Conservation (phyloP, 495 filamentous ascomycete species). For the Penicillium pancosmium region DNA sequence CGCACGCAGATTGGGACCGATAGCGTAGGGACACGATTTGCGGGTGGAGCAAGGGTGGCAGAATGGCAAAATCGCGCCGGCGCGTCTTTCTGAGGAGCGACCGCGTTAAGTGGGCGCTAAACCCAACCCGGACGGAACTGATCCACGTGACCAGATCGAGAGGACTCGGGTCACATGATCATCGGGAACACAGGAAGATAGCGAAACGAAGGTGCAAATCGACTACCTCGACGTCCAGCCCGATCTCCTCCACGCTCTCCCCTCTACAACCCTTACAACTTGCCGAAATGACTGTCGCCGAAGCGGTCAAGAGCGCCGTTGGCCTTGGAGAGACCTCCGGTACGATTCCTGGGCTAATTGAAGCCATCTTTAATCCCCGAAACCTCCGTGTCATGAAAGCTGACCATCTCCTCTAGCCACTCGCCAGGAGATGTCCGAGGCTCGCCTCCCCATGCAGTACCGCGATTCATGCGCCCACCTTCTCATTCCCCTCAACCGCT, state of each 20-base stretch:
- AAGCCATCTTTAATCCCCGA: slow-evolving; percentile 17
- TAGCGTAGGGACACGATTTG: slow-evolving; percentile 25
- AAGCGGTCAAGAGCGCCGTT: slow-evolving; percentile 58
- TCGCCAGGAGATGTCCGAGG: slow-evolving; percentile 88
- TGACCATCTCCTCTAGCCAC: slow-evolving; percentile 58
- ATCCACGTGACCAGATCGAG: too few species aligned
- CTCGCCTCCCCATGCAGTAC: slow-evolving; percentile 85
- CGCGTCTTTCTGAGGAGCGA: slow-evolving; percentile 18
- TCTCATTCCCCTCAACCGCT: slow-evolving; percentile 92
- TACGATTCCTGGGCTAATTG: slow-evolving; percentile 34
- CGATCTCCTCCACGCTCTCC: slow-evolving; percentile 21
- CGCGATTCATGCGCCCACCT: slow-evolving; percentile 93
- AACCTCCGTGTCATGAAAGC: slow-evolving; percentile 23
- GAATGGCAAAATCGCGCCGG: slow-evolving; percentile 12
- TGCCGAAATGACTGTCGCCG: slow-evolving; percentile 49
- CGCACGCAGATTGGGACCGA: slow-evolving; percentile 9
- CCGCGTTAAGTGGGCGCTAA: slow-evolving; percentile 38
- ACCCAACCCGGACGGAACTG: slow-evolving; percentile 18
- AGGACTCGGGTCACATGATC: slow-evolving; percentile 32
- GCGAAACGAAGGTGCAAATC: slow-evolving; percentile 32
- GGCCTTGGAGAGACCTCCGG: slow-evolving; percentile 49
- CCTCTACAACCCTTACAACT: slow-evolving; percentile 19
- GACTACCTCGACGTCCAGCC: slow-evolving; percentile 31
- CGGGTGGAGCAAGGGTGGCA: slow-evolving; percentile 24
- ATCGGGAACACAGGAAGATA: slow-evolving; percentile 34